A percentile compares a stretch with the other conserved stretches of the same genome.
These are phyloP conservation scores for Tricholoma hemisulphureum DNA, from an alignment of 768 basidiomycete species.

Conservation along the genomic window DNA sequence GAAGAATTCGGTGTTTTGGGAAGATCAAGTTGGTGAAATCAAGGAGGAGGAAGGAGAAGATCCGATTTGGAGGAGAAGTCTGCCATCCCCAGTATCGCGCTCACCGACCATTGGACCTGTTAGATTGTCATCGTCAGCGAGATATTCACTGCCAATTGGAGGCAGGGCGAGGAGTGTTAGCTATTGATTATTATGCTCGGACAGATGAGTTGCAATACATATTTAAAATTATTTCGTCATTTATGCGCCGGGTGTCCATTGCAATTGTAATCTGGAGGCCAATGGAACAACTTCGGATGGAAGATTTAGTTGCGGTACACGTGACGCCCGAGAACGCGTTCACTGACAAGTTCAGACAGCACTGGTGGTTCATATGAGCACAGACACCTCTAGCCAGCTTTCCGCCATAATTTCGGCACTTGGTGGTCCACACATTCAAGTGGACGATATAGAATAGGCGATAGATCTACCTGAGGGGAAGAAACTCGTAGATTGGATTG, in stretches of 20 bases:
- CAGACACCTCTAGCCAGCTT: not conserved
- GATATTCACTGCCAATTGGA: not conserved
- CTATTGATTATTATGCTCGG: not conserved
- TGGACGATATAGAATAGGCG: conserved; percentile 33
- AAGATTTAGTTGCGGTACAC: too few species aligned
- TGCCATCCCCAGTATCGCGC: not conserved
- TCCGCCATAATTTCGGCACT: conserved; percentile 19
- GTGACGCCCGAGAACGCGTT: too few species aligned
- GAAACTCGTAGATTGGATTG: conserved; percentile 33
- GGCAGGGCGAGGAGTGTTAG: conserved; percentile 8
- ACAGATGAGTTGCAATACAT: not conserved
- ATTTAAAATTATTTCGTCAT: not conserved
- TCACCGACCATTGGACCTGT: not conserved
- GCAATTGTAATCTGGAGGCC: too few species aligned
- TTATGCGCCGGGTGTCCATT: too few species aligned
- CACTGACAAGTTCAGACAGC: too few species aligned
- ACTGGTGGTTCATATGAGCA: too few species aligned
- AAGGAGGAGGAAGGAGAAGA: not conserved
- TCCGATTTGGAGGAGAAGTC: not conserved
- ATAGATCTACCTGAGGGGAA: conserved; percentile 31
- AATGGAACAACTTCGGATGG: too few species aligned
- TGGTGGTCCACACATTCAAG: conserved; percentile 28
- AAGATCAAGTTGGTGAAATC: not conserved
- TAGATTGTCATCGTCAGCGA: not conserved
- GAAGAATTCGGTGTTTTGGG: conserved; percentile 11